Conservation (phyloP, 2,329 filamentous ascomycete species). For the Septoria petroselini region DNA sequence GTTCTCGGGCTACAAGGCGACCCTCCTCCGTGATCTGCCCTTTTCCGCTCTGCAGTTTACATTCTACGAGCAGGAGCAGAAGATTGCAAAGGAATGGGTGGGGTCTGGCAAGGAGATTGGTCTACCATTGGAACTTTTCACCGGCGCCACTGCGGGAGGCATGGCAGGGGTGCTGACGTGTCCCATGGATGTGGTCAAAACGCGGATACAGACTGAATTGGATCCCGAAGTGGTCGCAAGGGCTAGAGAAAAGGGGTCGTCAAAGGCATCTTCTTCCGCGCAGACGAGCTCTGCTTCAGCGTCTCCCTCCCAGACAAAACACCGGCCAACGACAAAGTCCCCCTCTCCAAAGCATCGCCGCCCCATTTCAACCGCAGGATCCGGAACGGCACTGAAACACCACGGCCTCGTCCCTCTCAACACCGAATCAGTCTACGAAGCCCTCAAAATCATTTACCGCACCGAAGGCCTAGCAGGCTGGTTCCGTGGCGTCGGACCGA, state of each 20-base stretch:
- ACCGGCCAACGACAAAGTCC: slow-evolving; percentile 16
- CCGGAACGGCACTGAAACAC: slow-evolving; percentile 75
- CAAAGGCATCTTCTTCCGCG: too few relatives aligned
- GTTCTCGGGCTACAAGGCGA: slow-evolving; percentile 97
- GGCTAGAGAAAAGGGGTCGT: slow-evolving; percentile 25
- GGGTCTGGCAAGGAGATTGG: slow-evolving; percentile 76
- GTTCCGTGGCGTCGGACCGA: slow-evolving; percentile 91
- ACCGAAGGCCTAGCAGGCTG: slow-evolving; percentile 84
- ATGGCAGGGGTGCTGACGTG: slow-evolving; percentile 93
- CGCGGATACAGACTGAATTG: slow-evolving; percentile 89
- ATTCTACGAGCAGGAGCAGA: slow-evolving; percentile 93
- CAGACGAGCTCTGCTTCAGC: too few relatives aligned
- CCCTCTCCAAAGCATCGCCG: slow-evolving; percentile 11
- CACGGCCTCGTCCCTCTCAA: slow-evolving; percentile 78
- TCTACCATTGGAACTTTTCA: slow-evolving; percentile 77
- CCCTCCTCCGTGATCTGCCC: slow-evolving; percentile 86
- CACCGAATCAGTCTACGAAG: slow-evolving; percentile 83
- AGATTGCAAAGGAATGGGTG: slow-evolving; percentile 73
- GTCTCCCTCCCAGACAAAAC: slow-evolving; percentile 17
- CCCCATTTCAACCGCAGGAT: slow-evolving; percentile 83
- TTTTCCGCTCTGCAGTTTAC: slow-evolving; percentile 97
- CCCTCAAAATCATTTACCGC: slow-evolving; percentile 81
- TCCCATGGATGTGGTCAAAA: slow-evolving; percentile 96
- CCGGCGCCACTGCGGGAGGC: slow-evolving; percentile 83
- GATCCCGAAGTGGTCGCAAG: slow-evolving; percentile 49